Evolutionary conservation across 495 filamentous ascomycete genomes (phyloP).

Genomic region (Neurospora sp.): DNA sequence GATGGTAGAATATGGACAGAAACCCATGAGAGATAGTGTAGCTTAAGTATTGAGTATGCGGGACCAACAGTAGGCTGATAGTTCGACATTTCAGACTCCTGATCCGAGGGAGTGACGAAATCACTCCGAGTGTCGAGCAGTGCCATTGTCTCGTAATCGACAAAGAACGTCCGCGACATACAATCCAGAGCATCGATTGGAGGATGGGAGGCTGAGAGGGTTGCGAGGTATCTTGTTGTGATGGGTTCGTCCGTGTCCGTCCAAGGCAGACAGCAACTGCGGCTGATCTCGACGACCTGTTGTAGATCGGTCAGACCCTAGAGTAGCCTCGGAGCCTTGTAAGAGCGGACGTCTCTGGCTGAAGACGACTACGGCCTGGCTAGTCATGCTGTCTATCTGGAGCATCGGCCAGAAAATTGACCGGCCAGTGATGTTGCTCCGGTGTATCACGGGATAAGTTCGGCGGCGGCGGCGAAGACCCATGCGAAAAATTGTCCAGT

Average conservation of each 20-base stretch:
- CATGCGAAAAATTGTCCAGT: not conserved
- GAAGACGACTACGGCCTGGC: not conserved
- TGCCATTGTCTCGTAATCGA: not conserved
- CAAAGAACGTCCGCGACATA: not conserved
- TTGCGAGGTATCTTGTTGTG: not conserved
- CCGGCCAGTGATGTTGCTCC: not conserved
- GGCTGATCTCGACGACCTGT: not conserved
- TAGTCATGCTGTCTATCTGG: not conserved
- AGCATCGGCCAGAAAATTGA: not conserved
- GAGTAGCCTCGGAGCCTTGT: not conserved
- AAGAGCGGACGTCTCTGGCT: not conserved
- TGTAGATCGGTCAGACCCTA: not conserved
- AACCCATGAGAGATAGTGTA: not conserved
- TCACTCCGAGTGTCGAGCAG: not conserved
- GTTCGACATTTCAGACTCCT: not conserved
- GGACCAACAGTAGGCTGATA: not conserved
- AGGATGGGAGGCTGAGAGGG: not conserved
- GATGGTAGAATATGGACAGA: not conserved
- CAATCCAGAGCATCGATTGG: not conserved
- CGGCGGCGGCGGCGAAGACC: not conserved
- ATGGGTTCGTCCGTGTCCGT: not conserved
- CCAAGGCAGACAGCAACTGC: not conserved
- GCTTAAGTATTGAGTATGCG: not conserved
- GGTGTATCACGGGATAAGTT: not conserved
- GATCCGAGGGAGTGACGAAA: not conserved